Evolutionary conservation across 345 rosid genomes (phyloP).

Genomic region (Boechera stricta): DNA sequence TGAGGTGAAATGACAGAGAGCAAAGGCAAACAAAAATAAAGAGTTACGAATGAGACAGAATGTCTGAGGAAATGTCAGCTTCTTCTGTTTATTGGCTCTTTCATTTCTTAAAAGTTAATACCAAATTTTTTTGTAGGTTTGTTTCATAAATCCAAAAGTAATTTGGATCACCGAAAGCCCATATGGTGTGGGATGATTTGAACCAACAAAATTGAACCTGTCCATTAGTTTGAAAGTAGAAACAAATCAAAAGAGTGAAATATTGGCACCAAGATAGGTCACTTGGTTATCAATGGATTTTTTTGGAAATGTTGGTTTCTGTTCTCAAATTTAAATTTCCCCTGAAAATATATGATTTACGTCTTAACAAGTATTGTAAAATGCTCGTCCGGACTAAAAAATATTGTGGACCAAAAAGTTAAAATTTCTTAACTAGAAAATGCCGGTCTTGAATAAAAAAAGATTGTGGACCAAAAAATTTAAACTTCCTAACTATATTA

Average conservation of each 20-base stretch:
- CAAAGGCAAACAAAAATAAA: background rate
- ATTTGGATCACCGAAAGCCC: slow-evolving; percentile 1
- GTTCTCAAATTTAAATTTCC: background rate
- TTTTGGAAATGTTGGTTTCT: background rate
- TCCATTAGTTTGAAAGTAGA: no score
- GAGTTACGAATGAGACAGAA: slow-evolving; percentile 40
- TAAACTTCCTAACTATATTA: no score
- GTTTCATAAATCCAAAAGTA: background rate
- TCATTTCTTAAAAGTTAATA: background rate
- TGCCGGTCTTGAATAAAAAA: no score
- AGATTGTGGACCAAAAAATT: no score
- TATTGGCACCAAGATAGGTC: background rate
- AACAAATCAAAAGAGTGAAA: background rate
- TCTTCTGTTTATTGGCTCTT: slow-evolving; percentile 16
- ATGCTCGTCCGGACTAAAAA: background rate
- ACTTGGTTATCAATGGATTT: background rate
- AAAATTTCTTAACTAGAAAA: no score
- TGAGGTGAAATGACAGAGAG: slow-evolving; percentile 41
- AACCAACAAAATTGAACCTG: background rate
- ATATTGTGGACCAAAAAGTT: no score
- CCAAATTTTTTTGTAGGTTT: background rate
- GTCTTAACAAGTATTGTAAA: background rate
- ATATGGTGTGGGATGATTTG: background rate
- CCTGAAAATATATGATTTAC: background rate
- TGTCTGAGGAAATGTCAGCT: slow-evolving; percentile 36